phyloP scores from a whole-genome alignment of 768 basidiomycete genomes.

The Dioszegia aurantiaca region DNA sequence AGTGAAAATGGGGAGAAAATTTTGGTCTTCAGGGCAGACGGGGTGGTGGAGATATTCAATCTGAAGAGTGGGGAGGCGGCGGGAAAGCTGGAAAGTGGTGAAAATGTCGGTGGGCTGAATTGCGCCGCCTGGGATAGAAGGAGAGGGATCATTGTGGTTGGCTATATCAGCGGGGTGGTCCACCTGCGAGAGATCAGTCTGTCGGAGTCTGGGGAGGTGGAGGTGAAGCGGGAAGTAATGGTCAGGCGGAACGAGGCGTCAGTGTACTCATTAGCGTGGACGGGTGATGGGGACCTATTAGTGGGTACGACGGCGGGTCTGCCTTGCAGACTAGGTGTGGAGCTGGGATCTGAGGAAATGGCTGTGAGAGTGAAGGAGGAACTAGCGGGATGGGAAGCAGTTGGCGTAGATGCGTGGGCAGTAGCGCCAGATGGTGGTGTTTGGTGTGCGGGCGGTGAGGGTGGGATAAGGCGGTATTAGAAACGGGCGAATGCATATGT shows the following conservation, averaged over 20 bases:
- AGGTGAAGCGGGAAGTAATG: neutral
- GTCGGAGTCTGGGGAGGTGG: slow-evolving; percentile 45
- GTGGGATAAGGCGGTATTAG: slow-evolving; percentile 44
- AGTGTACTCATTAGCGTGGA: slow-evolving; percentile 30
- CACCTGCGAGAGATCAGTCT: slow-evolving; percentile 60
- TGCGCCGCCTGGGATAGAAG: slow-evolving; percentile 57
- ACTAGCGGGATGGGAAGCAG: slow-evolving; percentile 50
- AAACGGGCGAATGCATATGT: slow-evolving; percentile 13
- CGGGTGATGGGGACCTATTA: slow-evolving; percentile 25
- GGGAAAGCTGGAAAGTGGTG: neutral
- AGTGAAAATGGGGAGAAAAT: slow-evolving; percentile 2
- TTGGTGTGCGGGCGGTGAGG: slow-evolving; percentile 50
- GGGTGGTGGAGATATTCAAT: neutral
- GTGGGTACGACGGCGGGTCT: slow-evolving; percentile 45
- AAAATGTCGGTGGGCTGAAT: slow-evolving; percentile 25
- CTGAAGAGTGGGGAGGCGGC: slow-evolving; percentile 4
- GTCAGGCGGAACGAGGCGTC: slow-evolving; percentile 41
- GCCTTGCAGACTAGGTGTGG: slow-evolving; percentile 32
- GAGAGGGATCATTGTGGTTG: slow-evolving; percentile 60
- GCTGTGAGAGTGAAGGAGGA: slow-evolving; percentile 35
- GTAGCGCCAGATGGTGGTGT: slow-evolving; percentile 28
- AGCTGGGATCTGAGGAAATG: slow-evolving; percentile 11
- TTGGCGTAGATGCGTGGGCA: slow-evolving; percentile 36
- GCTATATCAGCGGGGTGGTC: slow-evolving; percentile 60
- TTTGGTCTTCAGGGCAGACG: slow-evolving; percentile 6